These are phyloP conservation scores for Larix sibirica DNA, from an alignment of 83 land plant species.

Conservation along the genomic window DNA sequence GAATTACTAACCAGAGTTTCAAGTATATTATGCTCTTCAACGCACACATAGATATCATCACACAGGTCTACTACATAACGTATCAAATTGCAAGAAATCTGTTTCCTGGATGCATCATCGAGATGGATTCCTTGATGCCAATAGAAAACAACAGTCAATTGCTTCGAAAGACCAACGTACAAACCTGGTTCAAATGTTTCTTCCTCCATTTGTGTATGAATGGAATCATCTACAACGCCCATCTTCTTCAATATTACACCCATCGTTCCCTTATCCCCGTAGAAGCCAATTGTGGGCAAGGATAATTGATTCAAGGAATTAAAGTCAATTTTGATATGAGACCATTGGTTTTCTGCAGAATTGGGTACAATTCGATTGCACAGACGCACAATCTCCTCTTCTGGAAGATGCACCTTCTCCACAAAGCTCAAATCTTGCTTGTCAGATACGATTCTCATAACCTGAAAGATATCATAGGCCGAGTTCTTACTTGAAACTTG, in stretches of 20 bases:
- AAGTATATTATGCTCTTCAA: neutral
- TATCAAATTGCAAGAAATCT: conserved; percentile 29
- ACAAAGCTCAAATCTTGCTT: neutral
- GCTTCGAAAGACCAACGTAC: too few species aligned
- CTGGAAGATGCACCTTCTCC: neutral
- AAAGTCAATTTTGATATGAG: neutral
- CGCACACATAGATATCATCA: conserved; percentile 17
- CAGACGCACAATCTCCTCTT: neutral
- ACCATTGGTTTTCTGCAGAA: neutral
- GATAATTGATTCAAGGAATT: neutral
- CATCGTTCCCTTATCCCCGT: conserved; percentile 4
- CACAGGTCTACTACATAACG: conserved; percentile 24
- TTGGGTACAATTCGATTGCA: neutral
- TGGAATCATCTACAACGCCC: neutral
- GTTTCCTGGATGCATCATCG: conserved; percentile 19
- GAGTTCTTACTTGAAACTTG: neutral
- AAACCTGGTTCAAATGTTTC: neutral
- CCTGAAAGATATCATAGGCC: neutral
- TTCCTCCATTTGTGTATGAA: too few species aligned
- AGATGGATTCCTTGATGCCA: too few species aligned
- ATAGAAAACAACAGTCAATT: too few species aligned
- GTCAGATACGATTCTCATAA: too few species aligned
- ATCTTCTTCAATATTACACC: neutral
- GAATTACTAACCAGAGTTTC: neutral
- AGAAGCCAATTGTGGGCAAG: conserved; percentile 3